These are phyloP conservation scores for Sporothrix brasiliensis DNA, from an alignment of 2,329 filamentous ascomycete genomes.

Conservation along the genomic window DNA sequence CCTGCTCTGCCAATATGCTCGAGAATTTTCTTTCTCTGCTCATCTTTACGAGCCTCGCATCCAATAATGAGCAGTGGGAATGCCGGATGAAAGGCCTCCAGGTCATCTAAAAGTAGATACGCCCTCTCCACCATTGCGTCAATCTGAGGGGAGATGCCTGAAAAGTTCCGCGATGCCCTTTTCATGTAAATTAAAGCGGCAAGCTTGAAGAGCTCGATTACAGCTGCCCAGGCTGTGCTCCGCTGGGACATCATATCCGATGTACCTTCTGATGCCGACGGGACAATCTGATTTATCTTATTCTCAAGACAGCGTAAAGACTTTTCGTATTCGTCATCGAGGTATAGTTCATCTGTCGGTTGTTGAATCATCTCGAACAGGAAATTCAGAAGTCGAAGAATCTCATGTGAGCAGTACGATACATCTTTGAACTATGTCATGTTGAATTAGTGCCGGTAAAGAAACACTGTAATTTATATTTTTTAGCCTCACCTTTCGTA, in stretches of 20 bases:
- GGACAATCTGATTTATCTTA: neutral
- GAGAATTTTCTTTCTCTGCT: constrained; percentile 8
- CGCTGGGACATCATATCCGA: too few species aligned
- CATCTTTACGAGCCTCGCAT: neutral
- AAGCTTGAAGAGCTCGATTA: neutral
- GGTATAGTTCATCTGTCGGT: neutral
- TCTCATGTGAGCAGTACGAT: neutral
- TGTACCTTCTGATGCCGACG: too few species aligned
- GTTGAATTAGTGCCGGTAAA: too few species aligned
- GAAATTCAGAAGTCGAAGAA: neutral
- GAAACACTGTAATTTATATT: too few species aligned
- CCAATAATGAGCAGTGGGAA: neutral
- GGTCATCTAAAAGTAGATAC: neutral
- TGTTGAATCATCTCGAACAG: neutral
- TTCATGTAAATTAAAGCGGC: neutral
- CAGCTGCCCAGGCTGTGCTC: neutral
- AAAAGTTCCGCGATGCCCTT: constrained; percentile 1
- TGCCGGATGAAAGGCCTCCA: neutral
- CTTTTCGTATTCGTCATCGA: neutral
- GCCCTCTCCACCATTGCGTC: neutral
- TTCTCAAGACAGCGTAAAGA: neutral
- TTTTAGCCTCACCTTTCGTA: neutral
- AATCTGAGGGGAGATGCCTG: neutral
- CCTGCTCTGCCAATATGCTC: neutral
- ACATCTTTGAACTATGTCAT: neutral